A percentile compares a stretch with the other conserved stretches of the same genome.
Conservation (phyloP, 2,329 filamentous ascomycete genomes). For the Aspergillus tamarii region DNA sequence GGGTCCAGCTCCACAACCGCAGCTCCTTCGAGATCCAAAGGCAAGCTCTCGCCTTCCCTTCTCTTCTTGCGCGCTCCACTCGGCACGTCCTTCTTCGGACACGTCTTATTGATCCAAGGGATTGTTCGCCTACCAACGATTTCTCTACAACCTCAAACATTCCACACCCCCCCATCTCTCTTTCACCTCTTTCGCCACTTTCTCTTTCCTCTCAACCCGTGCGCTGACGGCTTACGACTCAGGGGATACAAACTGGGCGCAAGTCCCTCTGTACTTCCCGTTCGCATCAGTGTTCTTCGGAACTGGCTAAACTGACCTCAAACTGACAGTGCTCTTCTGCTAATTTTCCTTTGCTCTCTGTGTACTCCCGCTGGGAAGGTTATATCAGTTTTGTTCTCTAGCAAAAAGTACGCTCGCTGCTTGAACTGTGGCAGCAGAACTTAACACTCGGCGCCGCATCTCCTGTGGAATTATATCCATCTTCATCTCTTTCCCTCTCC, state of each 20-base stretch:
- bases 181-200: background rate
- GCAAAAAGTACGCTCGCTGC: slow-evolving; percentile 12
- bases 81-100: slow-evolving; percentile 15
- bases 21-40: slow-evolving; percentile 22
- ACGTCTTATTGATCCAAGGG: slow-evolving; percentile 18
- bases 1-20: slow-evolving; percentile 16
- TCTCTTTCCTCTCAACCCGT: background rate
- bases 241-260: slow-evolving; percentile 21
- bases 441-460: slow-evolving; percentile 20
- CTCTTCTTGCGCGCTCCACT: slow-evolving; percentile 24
- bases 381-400: slow-evolving; percentile 26
- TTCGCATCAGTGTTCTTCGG: slow-evolving; percentile 18
- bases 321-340: slow-evolving; percentile 16
- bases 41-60: slow-evolving; percentile 21
- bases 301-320: slow-evolving; percentile 14
- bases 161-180: background rate
- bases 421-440: slow-evolving; percentile 27
- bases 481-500: slow-evolving; percentile 17
- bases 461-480: slow-evolving; percentile 27
- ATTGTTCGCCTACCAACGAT: slow-evolving; percentile 3
- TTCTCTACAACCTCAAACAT: background rate
- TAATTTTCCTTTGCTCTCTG: slow-evolving; percentile 16
- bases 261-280: slow-evolving; percentile 20
- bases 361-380: slow-evolving; percentile 22
- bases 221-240: slow-evolving; percentile 16